Evolutionary conservation across 148 eudicot species (phyloP).

Genomic region (Silene uniflora): DNA sequence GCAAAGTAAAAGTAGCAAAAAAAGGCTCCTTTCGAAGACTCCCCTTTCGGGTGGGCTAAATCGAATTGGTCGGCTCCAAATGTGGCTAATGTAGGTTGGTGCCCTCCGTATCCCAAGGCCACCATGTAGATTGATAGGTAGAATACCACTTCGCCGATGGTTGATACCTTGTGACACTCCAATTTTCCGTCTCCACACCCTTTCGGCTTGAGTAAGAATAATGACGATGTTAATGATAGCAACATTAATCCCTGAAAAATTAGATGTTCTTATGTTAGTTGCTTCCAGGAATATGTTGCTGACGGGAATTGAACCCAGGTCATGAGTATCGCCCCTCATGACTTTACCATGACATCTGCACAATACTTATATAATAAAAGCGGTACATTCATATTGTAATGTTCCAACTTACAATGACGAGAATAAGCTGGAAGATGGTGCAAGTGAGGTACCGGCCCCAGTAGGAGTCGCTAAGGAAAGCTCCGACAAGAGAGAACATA

Average conservation of each 20-base stretch:
- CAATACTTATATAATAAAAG: not conserved
- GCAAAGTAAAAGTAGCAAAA: constrained; percentile 83
- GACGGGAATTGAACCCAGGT: too few species aligned
- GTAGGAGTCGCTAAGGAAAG: constrained; percentile 93
- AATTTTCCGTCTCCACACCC: constrained; percentile 65
- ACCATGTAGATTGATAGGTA: constrained; percentile 75
- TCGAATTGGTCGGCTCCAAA: constrained; percentile 92
- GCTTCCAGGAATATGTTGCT: too few species aligned
- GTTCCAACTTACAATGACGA: constrained; percentile 45
- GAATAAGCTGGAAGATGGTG: constrained; percentile 63
- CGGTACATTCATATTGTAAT: not conserved
- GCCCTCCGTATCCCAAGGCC: constrained; percentile 95
- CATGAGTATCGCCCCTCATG: too few species aligned
- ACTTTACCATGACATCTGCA: too few species aligned
- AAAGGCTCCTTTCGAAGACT: constrained; percentile 42
- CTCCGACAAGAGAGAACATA: constrained; percentile 77
- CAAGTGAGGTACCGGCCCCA: constrained; percentile 94
- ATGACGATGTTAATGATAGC: constrained; percentile 63
- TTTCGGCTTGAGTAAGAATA: constrained; percentile 54
- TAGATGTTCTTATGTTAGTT: not conserved
- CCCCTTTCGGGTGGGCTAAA: constrained; percentile 37
- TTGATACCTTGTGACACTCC: constrained; percentile 40
- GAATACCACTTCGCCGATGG: constrained; percentile 36
- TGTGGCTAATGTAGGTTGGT: constrained; percentile 88
- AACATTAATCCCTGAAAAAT: constrained; percentile 53